Evolutionary conservation across 768 basidiomycete species (phyloP).

Genomic region (Amanita thiersii): DNA sequence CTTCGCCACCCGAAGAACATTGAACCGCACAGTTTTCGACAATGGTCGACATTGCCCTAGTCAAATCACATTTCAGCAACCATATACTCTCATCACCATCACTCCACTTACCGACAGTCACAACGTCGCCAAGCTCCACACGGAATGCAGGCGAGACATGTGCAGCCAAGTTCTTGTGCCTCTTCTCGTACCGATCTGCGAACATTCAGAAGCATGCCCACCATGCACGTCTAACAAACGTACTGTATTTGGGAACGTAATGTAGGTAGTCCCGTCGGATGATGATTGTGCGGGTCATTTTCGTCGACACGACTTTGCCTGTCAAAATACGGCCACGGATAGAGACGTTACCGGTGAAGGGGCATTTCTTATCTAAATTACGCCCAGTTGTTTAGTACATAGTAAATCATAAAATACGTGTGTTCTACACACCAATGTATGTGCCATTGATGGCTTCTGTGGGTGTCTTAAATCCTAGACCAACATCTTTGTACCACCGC

Average conservation of each 20-base stretch:
- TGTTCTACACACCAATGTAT: conserved; percentile 74
- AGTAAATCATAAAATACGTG: conserved; percentile 1
- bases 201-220: conserved; percentile 4
- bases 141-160: conserved; percentile 99
- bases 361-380: conserved; percentile 93
- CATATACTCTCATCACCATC: background rate
- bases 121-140: conserved; percentile 87
- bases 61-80: conserved; percentile 7
- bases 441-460: conserved; percentile 91
- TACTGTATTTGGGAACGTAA: conserved; percentile 98
- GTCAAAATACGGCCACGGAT: conserved; percentile 99
- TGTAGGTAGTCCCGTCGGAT: conserved; percentile 93
- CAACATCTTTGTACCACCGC: conserved; percentile 99
- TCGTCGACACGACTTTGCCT: conserved; percentile 95
- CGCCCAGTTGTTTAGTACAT: background rate
- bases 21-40: conserved; percentile 99
- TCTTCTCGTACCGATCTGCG: conserved; percentile 93
- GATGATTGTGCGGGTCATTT: conserved; percentile 98
- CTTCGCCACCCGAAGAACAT: conserved; percentile 92
- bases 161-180: conserved; percentile 97
- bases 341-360: conserved; percentile 93
- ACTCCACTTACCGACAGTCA: conserved; percentile 82
- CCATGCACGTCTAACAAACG: conserved; percentile 21
- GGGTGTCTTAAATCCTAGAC: conserved; percentile 95
- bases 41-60: conserved; percentile 96